Evolutionary conservation across 2,329 filamentous ascomycete species (phyloP).

Genomic region (Ophiostoma australiae): DNA sequence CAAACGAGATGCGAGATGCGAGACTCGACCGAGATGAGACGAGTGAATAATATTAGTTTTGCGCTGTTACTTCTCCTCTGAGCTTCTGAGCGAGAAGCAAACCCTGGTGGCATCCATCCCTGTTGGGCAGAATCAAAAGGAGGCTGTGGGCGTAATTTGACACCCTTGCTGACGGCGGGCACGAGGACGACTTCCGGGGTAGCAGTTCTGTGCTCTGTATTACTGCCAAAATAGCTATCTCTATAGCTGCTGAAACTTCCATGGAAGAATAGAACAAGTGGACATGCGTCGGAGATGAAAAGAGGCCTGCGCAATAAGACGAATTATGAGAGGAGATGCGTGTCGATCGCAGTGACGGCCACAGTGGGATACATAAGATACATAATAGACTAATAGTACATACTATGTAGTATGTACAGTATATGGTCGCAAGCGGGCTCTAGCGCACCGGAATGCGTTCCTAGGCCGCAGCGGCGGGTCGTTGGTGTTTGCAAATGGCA

Average conservation of each 20-base stretch:
- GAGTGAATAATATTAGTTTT: neutral
- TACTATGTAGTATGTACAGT: too few relatives aligned
- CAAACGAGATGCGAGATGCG: neutral
- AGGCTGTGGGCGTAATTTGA: conserved; percentile 10
- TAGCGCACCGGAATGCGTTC: conserved; percentile 21
- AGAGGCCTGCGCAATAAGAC: neutral
- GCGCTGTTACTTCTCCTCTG: neutral
- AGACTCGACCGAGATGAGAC: conserved; percentile 5
- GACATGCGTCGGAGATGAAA: conserved; percentile 15
- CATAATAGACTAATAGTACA: too few relatives aligned
- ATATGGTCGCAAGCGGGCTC: too few relatives aligned
- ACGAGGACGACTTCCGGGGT: conserved; percentile 2
- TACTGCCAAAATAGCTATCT: neutral
- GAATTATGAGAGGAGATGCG: neutral
- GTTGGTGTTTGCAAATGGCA: neutral
- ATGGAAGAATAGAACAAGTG: neutral
- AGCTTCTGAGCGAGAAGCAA: neutral
- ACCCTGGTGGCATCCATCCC: neutral
- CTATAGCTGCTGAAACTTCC: neutral
- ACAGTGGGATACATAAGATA: neutral
- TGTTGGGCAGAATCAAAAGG: neutral
- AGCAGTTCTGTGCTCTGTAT: neutral
- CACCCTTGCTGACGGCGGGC: conserved; percentile 2
- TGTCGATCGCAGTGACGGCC: neutral
- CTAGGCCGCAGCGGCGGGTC: conserved; percentile 20